These are phyloP conservation scores for Lignosus rhinocerotis DNA, from an alignment of 1,284 basidiomycete genomes.

Conservation along the genomic window DNA sequence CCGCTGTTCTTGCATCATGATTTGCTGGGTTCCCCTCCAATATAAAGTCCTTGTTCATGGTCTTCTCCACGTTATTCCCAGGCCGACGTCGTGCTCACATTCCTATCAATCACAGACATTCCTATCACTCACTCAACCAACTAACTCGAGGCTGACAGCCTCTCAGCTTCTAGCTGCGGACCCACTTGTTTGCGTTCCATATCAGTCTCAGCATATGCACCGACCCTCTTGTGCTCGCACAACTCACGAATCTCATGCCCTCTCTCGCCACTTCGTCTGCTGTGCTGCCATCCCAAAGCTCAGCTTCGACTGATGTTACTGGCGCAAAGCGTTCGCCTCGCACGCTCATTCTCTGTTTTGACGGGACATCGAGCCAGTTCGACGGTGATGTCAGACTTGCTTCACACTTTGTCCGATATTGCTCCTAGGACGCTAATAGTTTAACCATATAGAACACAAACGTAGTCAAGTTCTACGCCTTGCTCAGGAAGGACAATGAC, in stretches of 20 bases:
- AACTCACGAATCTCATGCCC: background rate
- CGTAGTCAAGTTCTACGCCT: slow-evolving; percentile 41
- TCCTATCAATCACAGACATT: no score
- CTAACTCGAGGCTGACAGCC: no score
- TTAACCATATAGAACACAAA: slow-evolving; percentile 37
- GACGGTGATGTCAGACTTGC: slow-evolving; percentile 40
- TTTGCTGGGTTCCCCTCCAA: background rate
- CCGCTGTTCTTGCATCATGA: background rate
- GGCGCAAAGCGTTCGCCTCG: slow-evolving; percentile 25
- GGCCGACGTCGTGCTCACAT: no score
- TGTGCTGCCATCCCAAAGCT: background rate
- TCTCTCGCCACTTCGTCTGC: background rate
- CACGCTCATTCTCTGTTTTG: slow-evolving; percentile 52
- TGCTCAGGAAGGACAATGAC: slow-evolving; percentile 39
- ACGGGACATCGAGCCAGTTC: slow-evolving; percentile 52
- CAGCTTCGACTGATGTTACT: background rate
- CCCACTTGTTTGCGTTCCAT: no score
- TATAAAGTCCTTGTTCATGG: no score
- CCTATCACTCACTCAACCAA: no score
- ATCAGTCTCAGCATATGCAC: no score
- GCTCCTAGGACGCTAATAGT: background rate
- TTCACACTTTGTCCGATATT: background rate
- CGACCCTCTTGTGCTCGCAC: no score
- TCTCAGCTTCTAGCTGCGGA: no score
- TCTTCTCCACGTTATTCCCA: no score